Evolutionary conservation across 169 alveolate genomes (phyloP).

Genomic region (Neospora caninum): DNA sequence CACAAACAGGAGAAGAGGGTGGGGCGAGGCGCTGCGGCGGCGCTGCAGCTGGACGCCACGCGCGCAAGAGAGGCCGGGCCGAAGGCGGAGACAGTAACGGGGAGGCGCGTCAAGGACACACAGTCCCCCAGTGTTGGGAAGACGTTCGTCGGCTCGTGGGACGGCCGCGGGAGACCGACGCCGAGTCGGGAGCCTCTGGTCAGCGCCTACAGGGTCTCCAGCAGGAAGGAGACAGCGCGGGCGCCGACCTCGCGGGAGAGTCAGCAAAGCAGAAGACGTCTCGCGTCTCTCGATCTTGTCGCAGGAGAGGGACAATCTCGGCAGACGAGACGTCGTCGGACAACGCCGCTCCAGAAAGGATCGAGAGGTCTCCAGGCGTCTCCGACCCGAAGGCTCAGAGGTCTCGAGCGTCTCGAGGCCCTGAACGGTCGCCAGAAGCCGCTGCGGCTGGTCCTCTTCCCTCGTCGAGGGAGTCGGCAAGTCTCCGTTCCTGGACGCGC

Average conservation of each 20-base stretch:
- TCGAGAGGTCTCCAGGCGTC: too few species aligned
- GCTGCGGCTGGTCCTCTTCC: too few species aligned
- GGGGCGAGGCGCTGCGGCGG: background rate
- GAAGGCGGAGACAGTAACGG: background rate
- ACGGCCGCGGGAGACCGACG: background rate
- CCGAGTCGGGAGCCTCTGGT: background rate
- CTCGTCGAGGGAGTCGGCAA: too few species aligned
- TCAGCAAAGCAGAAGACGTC: too few species aligned
- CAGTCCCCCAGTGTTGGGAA: background rate
- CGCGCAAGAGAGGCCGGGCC: background rate
- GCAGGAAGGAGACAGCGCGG: background rate
- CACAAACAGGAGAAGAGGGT: background rate
- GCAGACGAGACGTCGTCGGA: too few species aligned
- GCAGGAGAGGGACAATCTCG: too few species aligned
- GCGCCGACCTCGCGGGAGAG: background rate
- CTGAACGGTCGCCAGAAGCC: too few species aligned
- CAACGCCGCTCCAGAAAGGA: too few species aligned
- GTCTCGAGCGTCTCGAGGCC: too few species aligned
- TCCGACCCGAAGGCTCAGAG: too few species aligned
- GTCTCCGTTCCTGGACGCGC: slow-evolving; percentile 7
- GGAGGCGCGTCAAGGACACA: background rate
- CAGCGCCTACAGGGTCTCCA: background rate
- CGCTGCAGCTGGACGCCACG: background rate
- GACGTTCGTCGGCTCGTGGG: background rate
- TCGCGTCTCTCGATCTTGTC: too few species aligned